These are phyloP conservation scores for Pseudomonodictys pantanalensis DNA, from an alignment of 495 filamentous ascomycete genomes.

Conservation along the genomic window DNA sequence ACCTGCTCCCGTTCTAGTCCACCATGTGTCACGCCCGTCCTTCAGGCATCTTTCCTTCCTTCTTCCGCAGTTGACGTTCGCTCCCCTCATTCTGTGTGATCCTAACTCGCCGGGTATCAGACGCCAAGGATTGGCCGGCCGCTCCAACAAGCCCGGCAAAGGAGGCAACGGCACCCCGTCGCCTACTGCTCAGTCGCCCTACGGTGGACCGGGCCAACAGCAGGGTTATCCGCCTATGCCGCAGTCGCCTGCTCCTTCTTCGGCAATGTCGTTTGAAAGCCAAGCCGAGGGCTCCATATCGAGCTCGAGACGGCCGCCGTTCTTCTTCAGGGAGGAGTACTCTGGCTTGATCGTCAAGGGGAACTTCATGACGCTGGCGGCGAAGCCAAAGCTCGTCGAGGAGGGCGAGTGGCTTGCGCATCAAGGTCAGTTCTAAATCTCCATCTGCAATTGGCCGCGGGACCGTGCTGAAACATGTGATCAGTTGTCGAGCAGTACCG, in stretches of 20 bases:
- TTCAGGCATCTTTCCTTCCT: background rate
- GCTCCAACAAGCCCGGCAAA: constrained; percentile 35
- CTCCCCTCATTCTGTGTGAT: constrained; percentile 10
- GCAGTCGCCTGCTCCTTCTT: constrained; percentile 35
- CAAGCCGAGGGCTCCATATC: constrained; percentile 11
- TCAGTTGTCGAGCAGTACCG: constrained; percentile 88
- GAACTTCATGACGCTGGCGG: constrained; percentile 92
- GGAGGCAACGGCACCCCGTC: constrained; percentile 40
- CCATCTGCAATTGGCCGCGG: no score
- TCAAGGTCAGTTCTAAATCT: constrained; percentile 75
- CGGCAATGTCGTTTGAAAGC: constrained; percentile 34
- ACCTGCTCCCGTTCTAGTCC: constrained; percentile 11
- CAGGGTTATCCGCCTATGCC: constrained; percentile 34
- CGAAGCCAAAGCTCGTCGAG: constrained; percentile 83
- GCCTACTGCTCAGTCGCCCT: constrained; percentile 25
- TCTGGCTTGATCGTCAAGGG: constrained; percentile 87
- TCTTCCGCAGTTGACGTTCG: background rate
- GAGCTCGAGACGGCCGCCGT: constrained; percentile 53
- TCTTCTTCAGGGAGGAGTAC: constrained; percentile 76
- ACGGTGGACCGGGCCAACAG: constrained; percentile 22
- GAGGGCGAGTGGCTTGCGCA: constrained; percentile 92
- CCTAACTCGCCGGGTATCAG: no score
- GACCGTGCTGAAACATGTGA: constrained; percentile 23
- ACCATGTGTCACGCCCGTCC: background rate
- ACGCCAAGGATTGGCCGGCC: constrained; percentile 35